Evolutionary conservation across 805 yeast species (phyloP).

Genomic region (Scheffersomyces stipitis): DNA sequence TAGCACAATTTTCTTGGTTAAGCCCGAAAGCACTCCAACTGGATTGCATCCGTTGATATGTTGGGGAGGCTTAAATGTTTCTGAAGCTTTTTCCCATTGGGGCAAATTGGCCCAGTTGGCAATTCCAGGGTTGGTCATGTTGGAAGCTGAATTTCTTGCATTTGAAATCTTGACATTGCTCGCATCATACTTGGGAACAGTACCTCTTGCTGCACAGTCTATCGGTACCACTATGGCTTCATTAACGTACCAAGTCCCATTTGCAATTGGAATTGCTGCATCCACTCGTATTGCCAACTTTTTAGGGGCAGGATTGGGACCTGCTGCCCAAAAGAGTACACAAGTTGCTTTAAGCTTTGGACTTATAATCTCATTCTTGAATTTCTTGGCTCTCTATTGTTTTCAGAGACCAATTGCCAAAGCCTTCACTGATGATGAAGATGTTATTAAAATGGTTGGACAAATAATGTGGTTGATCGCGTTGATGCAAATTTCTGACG

Average conservation of each 20-base stretch:
- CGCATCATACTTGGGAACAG: conserved; percentile 55
- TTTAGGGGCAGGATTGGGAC: conserved; percentile 47
- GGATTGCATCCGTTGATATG: conserved; percentile 49
- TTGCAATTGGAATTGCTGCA: conserved; percentile 58
- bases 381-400: conserved; percentile 28
- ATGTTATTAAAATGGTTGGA: conserved; percentile 51
- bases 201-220: conserved; percentile 54
- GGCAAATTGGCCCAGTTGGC: conserved; percentile 43
- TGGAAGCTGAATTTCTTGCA: conserved; percentile 60
- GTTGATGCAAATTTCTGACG: conserved; percentile 68
- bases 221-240: conserved; percentile 41
- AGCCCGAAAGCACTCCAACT: conserved; percentile 41
- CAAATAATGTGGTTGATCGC: conserved; percentile 63
- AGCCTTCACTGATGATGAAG: conserved; percentile 59
- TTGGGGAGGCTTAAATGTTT: conserved; percentile 48
- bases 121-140: conserved; percentile 56
- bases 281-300: conserved; percentile 59
- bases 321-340: conserved; percentile 36
- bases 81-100: conserved; percentile 48
- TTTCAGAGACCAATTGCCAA: conserved; percentile 36
- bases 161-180: conserved; percentile 56
- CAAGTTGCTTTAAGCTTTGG: conserved; percentile 39
- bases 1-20: conserved; percentile 36
- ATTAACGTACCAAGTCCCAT: conserved; percentile 55
- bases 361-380: conserved; percentile 29